Evolutionary conservation across 208 protist species (phyloP).

Genomic region (Crithidia thermophila): DNA sequence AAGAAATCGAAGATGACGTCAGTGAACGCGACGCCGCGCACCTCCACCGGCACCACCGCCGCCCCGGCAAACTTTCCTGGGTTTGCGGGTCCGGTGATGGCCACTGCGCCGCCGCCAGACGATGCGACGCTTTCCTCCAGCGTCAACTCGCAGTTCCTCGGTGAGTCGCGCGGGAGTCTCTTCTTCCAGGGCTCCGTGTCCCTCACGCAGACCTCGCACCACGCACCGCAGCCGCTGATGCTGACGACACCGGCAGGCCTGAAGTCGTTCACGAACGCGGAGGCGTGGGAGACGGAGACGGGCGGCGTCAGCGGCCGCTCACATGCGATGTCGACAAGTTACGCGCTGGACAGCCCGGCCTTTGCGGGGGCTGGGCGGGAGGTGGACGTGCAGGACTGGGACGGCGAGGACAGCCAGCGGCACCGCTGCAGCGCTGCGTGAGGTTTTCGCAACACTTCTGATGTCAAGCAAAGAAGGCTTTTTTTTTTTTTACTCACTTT

Average conservation of each 20-base stretch:
- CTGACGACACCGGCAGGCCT: not conserved
- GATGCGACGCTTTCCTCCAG: slow-evolving; percentile 18
- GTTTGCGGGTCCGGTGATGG: not conserved
- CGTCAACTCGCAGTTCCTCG: not conserved
- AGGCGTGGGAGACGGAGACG: slow-evolving; percentile 15
- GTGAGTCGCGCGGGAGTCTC: not conserved
- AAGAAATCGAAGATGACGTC: not conserved
- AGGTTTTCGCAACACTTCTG: no score
- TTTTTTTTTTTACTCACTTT: not conserved
- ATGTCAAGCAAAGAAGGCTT: no score
- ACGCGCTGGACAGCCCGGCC: slow-evolving; percentile 20
- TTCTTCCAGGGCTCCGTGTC: not conserved
- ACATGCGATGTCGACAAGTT: slow-evolving; percentile 19
- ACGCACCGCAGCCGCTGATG: no score
- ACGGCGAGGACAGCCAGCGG: slow-evolving; percentile 6
- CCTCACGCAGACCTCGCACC: not conserved
- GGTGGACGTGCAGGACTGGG: slow-evolving; percentile 5
- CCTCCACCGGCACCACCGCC: not conserved
- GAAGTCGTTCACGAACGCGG: not conserved
- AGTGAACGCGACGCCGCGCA: not conserved
- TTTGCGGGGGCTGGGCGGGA: slow-evolving; percentile 9
- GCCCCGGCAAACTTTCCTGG: not conserved
- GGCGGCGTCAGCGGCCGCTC: slow-evolving; percentile 22
- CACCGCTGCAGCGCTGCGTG: slow-evolving; percentile 11
- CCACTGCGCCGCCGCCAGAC: slow-evolving; percentile 17